Evolutionary conservation across 257 asterid genomes (phyloP), one percentile per base, ranked within the genome.

Genomic region (Nicotiana noctiflora): DNA sequence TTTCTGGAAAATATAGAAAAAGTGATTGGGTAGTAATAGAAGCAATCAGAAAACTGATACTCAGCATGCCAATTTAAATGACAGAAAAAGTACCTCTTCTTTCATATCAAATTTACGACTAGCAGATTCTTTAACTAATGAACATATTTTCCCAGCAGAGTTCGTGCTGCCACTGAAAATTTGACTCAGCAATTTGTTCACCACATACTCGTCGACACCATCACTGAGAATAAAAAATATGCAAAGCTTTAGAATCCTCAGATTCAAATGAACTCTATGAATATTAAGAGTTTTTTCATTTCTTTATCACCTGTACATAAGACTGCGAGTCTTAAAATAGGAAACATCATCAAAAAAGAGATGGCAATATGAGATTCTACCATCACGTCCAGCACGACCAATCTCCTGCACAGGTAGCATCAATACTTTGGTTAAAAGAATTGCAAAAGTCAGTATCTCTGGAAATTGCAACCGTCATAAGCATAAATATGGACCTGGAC

Each of bases 311-410:
- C 98, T 93, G 87, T 93, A 62, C 89, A 87, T 90, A 83, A 93
- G 93, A 90, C 99, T 95, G 77, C 97, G 97, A 79, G 91, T 91
- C 93, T 91, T 95, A 86, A 85, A 83, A 85, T 92, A 95, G 77
- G 96, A 88, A 77, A 82, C 84, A 83, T 93, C 96, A 74, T 95
- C 98, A 34, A 91, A 94, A 86, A 95, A 89, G 68, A 93, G 95
- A 89, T 93, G 97, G 81, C 99, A 95, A 84, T 89, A 90, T 84
- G 99, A 86, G 72, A 86, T 61, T 88, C 93, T 93, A 80, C 99
- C 99, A 86, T 95, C 97, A 85, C 99, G 99, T 63, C 99, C 98
- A 79, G 99, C 97, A 86, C 99, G 99, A n/a, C 99, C 99, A 79
- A 92, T 93, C 90, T 93, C 99, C 98, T 95, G 82, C 87, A 85